Evolutionary conservation across 1,284 basidiomycete species (phyloP).

Genomic region (Cryptococcus sp.): DNA sequence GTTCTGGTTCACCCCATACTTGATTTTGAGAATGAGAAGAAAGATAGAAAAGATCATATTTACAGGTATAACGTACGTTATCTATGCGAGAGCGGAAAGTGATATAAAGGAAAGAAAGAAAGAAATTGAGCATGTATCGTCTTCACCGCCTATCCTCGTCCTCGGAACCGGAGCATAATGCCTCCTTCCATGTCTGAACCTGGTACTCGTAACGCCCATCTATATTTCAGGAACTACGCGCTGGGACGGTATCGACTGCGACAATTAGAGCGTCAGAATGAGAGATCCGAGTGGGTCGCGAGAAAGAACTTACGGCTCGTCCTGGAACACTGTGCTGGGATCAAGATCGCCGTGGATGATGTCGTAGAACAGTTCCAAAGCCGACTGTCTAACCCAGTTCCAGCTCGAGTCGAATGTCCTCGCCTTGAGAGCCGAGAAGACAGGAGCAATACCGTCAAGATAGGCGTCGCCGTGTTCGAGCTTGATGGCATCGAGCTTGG

Average conservation of each 20-base stretch:
- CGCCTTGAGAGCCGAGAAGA: slow-evolving; percentile 92
- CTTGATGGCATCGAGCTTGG: slow-evolving; percentile 76
- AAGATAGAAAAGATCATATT: no score
- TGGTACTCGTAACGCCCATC: no score
- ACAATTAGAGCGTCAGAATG: background rate
- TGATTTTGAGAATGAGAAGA: no score
- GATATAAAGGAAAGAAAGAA: no score
- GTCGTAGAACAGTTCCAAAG: slow-evolving; percentile 93
- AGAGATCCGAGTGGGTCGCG: background rate
- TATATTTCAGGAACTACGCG: no score
- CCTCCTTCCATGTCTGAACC: no score
- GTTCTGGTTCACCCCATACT: no score
- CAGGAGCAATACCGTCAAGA: slow-evolving; percentile 90
- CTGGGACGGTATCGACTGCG: slow-evolving; percentile 22
- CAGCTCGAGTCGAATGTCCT: slow-evolving; percentile 97
- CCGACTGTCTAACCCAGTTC: slow-evolving; percentile 99
- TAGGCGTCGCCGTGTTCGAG: slow-evolving; percentile 83
- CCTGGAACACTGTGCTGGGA: slow-evolving; percentile 48
- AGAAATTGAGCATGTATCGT: no score
- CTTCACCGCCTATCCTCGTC: no score
- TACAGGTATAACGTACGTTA: no score
- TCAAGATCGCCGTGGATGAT: slow-evolving; percentile 80
- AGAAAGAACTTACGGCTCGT: slow-evolving; percentile 37
- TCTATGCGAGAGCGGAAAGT: no score
- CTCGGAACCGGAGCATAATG: no score